A percentile compares a stretch with the other conserved stretches of the same genome.
Conservation (phyloP, 495 filamentous ascomycete genomes). For the Coniosporium apollinis region DNA sequence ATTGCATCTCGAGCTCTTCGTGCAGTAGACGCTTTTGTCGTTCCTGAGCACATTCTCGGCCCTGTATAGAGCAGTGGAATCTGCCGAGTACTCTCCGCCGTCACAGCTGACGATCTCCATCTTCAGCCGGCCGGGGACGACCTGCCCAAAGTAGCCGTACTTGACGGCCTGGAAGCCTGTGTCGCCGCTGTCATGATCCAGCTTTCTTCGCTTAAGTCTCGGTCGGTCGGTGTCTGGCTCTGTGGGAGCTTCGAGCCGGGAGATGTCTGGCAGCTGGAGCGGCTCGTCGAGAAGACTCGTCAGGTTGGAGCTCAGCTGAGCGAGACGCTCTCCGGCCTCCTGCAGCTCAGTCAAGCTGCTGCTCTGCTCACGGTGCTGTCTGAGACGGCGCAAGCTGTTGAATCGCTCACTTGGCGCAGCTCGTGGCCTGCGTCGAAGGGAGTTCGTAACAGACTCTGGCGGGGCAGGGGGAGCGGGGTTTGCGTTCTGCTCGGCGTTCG, state of each 20-base stretch:
- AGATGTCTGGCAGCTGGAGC: neutral
- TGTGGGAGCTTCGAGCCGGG: neutral
- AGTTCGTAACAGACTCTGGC: conserved; percentile 4
- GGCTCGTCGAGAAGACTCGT: neutral
- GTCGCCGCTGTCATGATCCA: conserved; percentile 43
- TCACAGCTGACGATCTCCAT: conserved; percentile 86
- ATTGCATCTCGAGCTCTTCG: conserved; percentile 66
- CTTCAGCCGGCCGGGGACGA: conserved; percentile 56
- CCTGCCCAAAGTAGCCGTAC: conserved; percentile 72
- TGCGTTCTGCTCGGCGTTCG: too few relatives aligned
- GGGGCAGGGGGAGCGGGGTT: too few relatives aligned
- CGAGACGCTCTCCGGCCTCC: conserved; percentile 1
- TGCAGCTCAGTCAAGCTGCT: neutral
- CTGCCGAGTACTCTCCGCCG: conserved; percentile 56
- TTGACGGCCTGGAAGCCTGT: conserved; percentile 41
- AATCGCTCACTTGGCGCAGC: conserved; percentile 1
- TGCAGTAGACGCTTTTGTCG: conserved; percentile 77
- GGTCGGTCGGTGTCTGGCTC: too few relatives aligned
- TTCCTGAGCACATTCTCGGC: conserved; percentile 71
- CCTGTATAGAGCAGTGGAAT: conserved; percentile 31
- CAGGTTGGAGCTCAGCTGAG: conserved; percentile 1
- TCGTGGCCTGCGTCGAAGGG: conserved; percentile 1
- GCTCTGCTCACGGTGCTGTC: conserved; percentile 1
- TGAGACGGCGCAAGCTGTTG: neutral
- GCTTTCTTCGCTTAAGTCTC: conserved; percentile 54